Percentiles rank a stretch among this genome's conserved stretches.
Conservation (phyloP, 2,329 filamentous ascomycete genomes). For the Trichoderma arundinaceum region DNA sequence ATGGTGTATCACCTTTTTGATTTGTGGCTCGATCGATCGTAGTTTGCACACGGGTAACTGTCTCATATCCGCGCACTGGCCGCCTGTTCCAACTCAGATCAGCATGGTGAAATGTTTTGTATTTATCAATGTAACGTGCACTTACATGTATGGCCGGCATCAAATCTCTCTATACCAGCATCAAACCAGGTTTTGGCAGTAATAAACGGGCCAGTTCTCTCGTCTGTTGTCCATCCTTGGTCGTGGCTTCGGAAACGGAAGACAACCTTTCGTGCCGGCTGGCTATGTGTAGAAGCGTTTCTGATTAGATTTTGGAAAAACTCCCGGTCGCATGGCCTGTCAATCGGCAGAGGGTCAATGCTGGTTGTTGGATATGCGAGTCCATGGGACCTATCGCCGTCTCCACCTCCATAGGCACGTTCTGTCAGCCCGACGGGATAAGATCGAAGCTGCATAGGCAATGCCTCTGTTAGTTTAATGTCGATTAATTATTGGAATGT, state of each 20-base stretch:
- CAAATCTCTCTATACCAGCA: conserved; percentile 63
- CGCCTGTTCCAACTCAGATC: background rate
- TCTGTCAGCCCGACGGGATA: conserved; percentile 25
- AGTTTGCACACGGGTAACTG: conserved; percentile 21
- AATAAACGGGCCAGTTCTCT: conserved; percentile 35
- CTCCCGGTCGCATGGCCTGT: conserved; percentile 29
- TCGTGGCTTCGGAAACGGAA: conserved; percentile 64
- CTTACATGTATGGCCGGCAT: conserved; percentile 40
- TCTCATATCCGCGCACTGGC: background rate
- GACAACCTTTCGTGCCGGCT: conserved; percentile 65
- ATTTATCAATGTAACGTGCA: background rate
- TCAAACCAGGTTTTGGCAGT: conserved; percentile 69
- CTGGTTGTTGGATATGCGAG: background rate
- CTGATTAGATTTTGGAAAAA: conserved; percentile 45
- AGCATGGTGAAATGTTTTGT: background rate
- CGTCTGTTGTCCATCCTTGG: conserved; percentile 59
- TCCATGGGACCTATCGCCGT: too few species aligned
- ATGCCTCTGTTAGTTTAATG: background rate
- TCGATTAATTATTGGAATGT: background rate
- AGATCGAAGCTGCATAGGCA: conserved; percentile 10
- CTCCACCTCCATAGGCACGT: background rate
- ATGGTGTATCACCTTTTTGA: background rate
- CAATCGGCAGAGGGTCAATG: background rate
- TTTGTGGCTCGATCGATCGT: conserved; percentile 8
- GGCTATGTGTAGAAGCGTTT: conserved; percentile 49